phyloP scores from a whole-genome alignment of 768 basidiomycete genomes.

The Suillus weaverae region DNA sequence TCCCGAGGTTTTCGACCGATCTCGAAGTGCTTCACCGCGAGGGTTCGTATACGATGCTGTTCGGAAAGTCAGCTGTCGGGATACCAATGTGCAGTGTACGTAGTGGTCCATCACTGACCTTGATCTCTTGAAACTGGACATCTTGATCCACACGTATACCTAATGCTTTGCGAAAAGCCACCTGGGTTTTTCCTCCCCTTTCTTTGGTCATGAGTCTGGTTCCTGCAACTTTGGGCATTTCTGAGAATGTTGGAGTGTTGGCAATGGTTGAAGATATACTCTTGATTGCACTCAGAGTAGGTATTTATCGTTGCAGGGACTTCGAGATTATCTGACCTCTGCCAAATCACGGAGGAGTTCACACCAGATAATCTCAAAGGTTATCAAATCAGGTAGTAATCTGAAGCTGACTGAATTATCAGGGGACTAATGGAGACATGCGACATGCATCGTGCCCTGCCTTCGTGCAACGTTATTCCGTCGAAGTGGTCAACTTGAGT shows the following conservation, averaged over 20 bases:
- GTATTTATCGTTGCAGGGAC: not conserved
- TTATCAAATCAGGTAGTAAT: not conserved
- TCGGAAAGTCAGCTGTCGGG: not conserved
- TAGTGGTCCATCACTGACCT: not conserved
- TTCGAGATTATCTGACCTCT: slow-evolving; percentile 4
- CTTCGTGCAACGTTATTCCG: not conserved
- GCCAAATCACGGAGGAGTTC: not conserved
- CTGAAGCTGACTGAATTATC: not conserved
- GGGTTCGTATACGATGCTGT: slow-evolving; percentile 3
- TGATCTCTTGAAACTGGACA: not conserved
- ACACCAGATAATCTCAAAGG: not conserved
- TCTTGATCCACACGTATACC: not conserved
- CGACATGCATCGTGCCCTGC: slow-evolving; percentile 3
- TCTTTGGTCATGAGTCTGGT: not conserved
- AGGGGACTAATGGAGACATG: not conserved
- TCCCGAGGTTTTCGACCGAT: slow-evolving; percentile 1
- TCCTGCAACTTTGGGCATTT: slow-evolving; percentile 2
- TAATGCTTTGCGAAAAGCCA: not conserved
- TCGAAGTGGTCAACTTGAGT: not conserved
- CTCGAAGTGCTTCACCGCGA: slow-evolving; percentile 6
- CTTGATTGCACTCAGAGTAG: not conserved
- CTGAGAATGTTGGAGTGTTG: not conserved
- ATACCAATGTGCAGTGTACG: not conserved
- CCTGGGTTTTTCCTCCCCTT: not conserved
- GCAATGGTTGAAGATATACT: not conserved